These are phyloP conservation scores for Claviceps humidiphila DNA, from an alignment of 2,329 filamentous ascomycete species.

Conservation along the genomic window DNA sequence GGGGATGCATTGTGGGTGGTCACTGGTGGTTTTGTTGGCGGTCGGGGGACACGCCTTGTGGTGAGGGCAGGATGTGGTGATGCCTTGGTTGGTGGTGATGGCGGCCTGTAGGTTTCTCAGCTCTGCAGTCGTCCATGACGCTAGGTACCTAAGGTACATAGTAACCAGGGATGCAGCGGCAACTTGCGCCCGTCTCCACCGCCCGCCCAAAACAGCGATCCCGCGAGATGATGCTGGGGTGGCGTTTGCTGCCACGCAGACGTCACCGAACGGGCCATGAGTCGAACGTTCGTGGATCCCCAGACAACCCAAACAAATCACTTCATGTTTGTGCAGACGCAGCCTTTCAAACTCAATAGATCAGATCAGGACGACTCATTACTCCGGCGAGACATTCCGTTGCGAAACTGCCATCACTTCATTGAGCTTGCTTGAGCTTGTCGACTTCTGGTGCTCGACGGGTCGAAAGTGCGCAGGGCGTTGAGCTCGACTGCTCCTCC, in stretches of 20 bases:
- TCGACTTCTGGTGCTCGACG: no score
- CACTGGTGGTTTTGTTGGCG: not conserved
- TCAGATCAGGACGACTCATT: not conserved
- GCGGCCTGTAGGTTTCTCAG: no score
- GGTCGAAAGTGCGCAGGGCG: no score
- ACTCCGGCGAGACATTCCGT: not conserved
- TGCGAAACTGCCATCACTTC: not conserved
- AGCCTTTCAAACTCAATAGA: no score
- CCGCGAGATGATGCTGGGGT: no score
- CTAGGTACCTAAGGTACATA: not conserved
- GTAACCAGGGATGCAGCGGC: no score
- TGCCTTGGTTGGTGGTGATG: not conserved
- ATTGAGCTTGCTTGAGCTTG: not conserved
- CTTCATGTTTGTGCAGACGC: no score
- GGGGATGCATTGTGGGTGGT: not conserved
- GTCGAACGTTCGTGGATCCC: no score
- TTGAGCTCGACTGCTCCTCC: no score
- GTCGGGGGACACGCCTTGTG: no score
- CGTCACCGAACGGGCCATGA: conserved; percentile 1
- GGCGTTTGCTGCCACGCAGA: not conserved
- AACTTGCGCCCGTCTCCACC: conserved; percentile 2
- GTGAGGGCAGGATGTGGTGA: not conserved
- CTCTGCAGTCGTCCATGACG: not conserved
- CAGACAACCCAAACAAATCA: no score
- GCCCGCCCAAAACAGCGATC: conserved; percentile 7